These are phyloP conservation scores for Coccomyxa subellipsoidea DNA, from an alignment of 163 green algal species.

Conservation along the genomic window DNA sequence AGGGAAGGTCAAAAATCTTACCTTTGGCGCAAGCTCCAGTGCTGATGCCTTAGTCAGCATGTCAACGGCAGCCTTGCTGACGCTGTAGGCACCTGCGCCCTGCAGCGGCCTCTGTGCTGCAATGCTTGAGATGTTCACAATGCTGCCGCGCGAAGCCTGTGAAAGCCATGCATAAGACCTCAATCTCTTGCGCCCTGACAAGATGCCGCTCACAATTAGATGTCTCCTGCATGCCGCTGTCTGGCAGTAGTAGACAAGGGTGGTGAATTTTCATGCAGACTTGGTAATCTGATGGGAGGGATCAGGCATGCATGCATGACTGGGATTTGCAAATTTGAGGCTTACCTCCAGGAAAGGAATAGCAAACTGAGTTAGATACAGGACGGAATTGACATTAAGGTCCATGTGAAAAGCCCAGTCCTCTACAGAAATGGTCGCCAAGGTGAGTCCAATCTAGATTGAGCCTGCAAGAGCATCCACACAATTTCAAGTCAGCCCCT, in stretches of 20 bases:
- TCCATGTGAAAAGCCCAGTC: neutral
- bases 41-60: neutral
- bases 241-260: too few relatives aligned
- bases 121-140: slow-evolving; percentile 11
- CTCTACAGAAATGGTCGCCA: neutral
- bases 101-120: neutral
- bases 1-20: too few relatives aligned
- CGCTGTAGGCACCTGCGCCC: neutral
- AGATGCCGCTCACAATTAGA: too few relatives aligned
- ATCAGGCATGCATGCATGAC: too few relatives aligned
- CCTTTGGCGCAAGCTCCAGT: neutral
- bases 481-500: too few relatives aligned
- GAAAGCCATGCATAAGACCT: neutral
- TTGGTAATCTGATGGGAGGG: too few relatives aligned
- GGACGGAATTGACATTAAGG: neutral
- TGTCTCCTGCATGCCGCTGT: too few relatives aligned
- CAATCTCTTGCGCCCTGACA: too few relatives aligned
- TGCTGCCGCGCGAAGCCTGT: neutral
- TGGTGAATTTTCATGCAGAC: too few relatives aligned
- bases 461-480: too few relatives aligned
- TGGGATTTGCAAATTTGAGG: neutral
- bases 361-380: neutral
- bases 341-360: neutral
- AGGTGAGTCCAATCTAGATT: neutral
- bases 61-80: slow-evolving; percentile 5